Conservation (phyloP, 1,284 basidiomycete genomes). For the Mycena citricolor region DNA sequence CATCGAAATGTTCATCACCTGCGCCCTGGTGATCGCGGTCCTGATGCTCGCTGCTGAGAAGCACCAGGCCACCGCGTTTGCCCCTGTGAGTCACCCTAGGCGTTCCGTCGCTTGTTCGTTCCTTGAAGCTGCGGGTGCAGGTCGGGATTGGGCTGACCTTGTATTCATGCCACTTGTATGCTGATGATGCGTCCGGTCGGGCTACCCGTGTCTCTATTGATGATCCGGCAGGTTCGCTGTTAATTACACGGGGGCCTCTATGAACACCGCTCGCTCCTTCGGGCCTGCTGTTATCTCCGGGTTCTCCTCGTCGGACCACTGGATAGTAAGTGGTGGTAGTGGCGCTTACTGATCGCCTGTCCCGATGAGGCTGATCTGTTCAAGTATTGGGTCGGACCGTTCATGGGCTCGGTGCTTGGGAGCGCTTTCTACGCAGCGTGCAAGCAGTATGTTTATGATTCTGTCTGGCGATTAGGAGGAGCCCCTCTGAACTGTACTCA, state of each 20-base stretch:
- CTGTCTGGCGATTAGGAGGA: no score
- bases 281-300: constrained; percentile 70
- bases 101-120: neutral
- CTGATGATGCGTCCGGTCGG: constrained; percentile 12
- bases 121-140: constrained; percentile 30
- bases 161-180: constrained; percentile 65
- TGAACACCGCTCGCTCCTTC: constrained; percentile 76
- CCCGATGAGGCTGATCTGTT: constrained; percentile 5
- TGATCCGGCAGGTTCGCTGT: constrained; percentile 42
- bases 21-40: constrained; percentile 57
- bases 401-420: constrained; percentile 59
- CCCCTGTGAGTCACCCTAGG: constrained; percentile 46
- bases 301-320: constrained; percentile 55
- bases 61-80: constrained; percentile 68
- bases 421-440: constrained; percentile 55
- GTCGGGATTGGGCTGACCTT: constrained; percentile 72
- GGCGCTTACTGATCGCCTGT: neutral
- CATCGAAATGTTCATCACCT: constrained; percentile 73
- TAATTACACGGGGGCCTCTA: constrained; percentile 56
- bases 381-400: constrained; percentile 64
- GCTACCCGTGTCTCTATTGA: neutral
- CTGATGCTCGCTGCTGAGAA: constrained; percentile 72
- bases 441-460: constrained; percentile 47
- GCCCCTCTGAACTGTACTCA: constrained; percentile 3
- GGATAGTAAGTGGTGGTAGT: constrained; percentile 48